phyloP scores from a whole-genome alignment of 2,329 filamentous ascomycete species.

The Pleurostoma richardsiae region DNA sequence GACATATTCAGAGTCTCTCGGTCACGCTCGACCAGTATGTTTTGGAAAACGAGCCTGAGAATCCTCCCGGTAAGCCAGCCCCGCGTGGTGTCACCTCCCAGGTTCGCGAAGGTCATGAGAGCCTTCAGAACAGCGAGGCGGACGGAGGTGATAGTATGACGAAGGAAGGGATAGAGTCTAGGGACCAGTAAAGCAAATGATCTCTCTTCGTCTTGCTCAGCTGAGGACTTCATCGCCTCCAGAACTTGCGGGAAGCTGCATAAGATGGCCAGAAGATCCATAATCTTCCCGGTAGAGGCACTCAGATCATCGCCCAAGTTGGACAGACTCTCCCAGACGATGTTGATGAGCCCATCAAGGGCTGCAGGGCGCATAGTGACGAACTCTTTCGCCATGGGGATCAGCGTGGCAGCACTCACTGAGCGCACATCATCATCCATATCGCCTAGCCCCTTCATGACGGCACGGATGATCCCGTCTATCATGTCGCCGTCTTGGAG shows the following conservation, averaged over 20 bases:
- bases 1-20: constrained; percentile 77
- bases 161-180: constrained; percentile 88
- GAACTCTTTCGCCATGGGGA: constrained; percentile 93
- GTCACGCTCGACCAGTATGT: constrained; percentile 88
- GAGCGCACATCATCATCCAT: constrained; percentile 93
- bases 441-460: constrained; percentile 92
- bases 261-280: constrained; percentile 94
- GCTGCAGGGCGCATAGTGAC: constrained; percentile 76
- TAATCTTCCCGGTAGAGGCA: constrained; percentile 94
- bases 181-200: constrained; percentile 92
- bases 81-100: constrained; percentile 73
- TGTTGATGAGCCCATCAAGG: constrained; percentile 78
- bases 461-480: constrained; percentile 85
- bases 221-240: constrained; percentile 88
- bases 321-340: constrained; percentile 95
- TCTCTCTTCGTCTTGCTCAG: constrained; percentile 73
- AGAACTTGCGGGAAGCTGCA: constrained; percentile 92
- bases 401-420: constrained; percentile 93
- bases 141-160: constrained; percentile 95
- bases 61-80: constrained; percentile 92
- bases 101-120: constrained; percentile 84
- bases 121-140: constrained; percentile 90
- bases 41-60: constrained; percentile 87
- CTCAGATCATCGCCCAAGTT: constrained; percentile 96
- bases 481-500: constrained; percentile 80